Evolutionary conservation across 768 basidiomycete species (phyloP), one percentile per base, ranked within the genome.

Genomic region (Suillus subaureus): DNA sequence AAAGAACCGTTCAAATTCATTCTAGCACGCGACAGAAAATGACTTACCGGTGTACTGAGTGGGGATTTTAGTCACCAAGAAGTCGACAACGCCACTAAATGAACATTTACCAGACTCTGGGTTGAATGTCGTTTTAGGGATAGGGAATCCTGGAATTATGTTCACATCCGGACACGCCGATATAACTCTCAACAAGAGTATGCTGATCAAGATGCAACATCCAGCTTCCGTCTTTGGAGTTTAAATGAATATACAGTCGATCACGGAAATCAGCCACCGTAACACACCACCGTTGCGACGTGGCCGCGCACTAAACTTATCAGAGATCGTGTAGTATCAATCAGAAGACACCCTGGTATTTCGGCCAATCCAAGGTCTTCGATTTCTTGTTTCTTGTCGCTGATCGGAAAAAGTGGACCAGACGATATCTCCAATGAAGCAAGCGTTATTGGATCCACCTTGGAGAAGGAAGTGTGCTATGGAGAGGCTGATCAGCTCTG

Each of bases 131-230:
- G 71, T 72, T 61, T 45, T 70, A 21, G 71, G n/a, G 60, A 72
- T 63, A 35, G 71, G 67, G 47, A 63, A 72, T 55, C 72, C 69
- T 7, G 71, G 71, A 33, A 72, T 72, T 51, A 72, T 70, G 56
- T 70, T 68, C 55, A 72, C 16, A 6, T 52, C 63, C 47, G 33
- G 54, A n/a, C 63, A 68, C 68, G 21, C 49, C 16, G 69, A 63
- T 51, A 51, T 13, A 26, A 51, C 26, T 51, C 49, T 51, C 23
- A 51, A 51, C 13, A 51, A 51, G 49, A 51, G 23, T 16, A 26
- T 51, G 23, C 26, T 51, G 26, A 26, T 51, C 26, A 51, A 26
- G 15, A 51, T 51, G 49, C 13, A 6, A 51, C 49, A 26, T 51
- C 49, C 26, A 51, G 49, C 23, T 51, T 51, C 13, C 6, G 26